These are phyloP conservation scores for Scenedesmus sp. DNA, from an alignment of 163 green algal species.

Conservation along the genomic window DNA sequence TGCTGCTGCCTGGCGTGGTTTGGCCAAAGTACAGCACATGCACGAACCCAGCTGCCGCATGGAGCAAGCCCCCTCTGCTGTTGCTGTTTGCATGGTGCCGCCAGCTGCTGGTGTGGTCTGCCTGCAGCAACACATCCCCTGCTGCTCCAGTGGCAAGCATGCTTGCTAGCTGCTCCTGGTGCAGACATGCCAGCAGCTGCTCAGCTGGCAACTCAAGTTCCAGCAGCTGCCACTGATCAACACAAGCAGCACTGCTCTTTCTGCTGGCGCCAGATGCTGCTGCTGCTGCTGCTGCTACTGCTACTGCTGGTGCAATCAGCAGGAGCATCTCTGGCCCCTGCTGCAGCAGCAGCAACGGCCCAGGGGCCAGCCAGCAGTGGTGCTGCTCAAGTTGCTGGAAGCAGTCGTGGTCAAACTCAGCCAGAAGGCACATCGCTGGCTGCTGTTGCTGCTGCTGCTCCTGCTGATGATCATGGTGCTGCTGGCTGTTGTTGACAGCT, in stretches of 20 bases:
- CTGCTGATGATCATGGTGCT: no score
- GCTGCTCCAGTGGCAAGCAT: not conserved
- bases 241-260: no score
- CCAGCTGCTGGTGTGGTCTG: not conserved
- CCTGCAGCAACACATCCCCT: not conserved
- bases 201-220: slow-evolving; percentile 3
- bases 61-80: not conserved
- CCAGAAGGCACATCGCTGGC: not conserved
- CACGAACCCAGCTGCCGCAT: not conserved
- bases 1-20: not conserved
- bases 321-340: not conserved
- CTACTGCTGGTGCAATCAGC: slow-evolving; percentile 19
- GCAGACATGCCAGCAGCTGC: not conserved
- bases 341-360: slow-evolving; percentile 27
- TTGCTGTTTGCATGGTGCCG: not conserved
- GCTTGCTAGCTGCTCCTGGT: not conserved
- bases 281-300: not conserved
- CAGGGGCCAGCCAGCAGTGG: not conserved
- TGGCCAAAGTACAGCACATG: not conserved
- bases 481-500: not conserved
- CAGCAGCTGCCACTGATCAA: slow-evolving; percentile 1
- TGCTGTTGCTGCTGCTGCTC: slow-evolving; percentile 29
- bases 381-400: not conserved
- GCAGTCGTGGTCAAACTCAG: slow-evolving; percentile 25
- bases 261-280: not conserved